Base-by-base conservation (phyloP, 2,329 filamentous ascomycete species). In the Curvularia spicifera region DNA sequence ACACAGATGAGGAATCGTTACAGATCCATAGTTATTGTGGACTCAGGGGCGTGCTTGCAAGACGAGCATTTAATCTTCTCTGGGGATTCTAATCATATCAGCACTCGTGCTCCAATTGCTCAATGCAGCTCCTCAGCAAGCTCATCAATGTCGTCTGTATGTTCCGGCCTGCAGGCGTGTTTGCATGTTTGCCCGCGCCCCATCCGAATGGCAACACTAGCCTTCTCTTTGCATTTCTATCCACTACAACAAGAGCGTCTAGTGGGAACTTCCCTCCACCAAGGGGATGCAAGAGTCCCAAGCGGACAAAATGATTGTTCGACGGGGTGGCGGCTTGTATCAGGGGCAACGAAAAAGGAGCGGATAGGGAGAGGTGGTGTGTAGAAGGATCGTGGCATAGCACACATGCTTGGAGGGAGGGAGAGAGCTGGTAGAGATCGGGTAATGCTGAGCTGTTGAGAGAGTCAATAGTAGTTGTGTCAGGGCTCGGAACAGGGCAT, bases 171-270 rank as follows among this genome's bases (percentile, higher is more conserved):
- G 69, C 73, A 20, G 66, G 66, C 7, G 70, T 74, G 6, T 44
- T 65, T 18, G 68, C 74, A 59, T 77, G 75, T 40, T 70, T 70
- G 5, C 77, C 77, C 26, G 75, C 77, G 13, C 79, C 79, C 79
- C 79, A 81, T 2, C 79, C 79, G 59, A 81, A 78, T 1, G 79
- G 79, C 47, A 81, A 60, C 12, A 80, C 72, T 52, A 81, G 65
- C 49, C 79, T 72, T 22, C 78, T 68, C 37, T 73, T 68, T 0
- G 73, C 73, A 12, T 65, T 64, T 5, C 59, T 61, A 59, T 81
- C 79, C 3, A 81, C 56, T 1, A 81, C 74, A 4, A 80, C 78
- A n/a, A 81, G 67, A 5, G 79, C 78, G 59, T 81, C 79, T 10
- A 81, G 65, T 1, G 78, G 78, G 22, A 73, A 68, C 44, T 78